A percentile compares a stretch with the other conserved stretches of the same genome.
Evolutionary conservation across 768 basidiomycete genomes (phyloP).

Genomic region (Naganishia friedmannii): DNA sequence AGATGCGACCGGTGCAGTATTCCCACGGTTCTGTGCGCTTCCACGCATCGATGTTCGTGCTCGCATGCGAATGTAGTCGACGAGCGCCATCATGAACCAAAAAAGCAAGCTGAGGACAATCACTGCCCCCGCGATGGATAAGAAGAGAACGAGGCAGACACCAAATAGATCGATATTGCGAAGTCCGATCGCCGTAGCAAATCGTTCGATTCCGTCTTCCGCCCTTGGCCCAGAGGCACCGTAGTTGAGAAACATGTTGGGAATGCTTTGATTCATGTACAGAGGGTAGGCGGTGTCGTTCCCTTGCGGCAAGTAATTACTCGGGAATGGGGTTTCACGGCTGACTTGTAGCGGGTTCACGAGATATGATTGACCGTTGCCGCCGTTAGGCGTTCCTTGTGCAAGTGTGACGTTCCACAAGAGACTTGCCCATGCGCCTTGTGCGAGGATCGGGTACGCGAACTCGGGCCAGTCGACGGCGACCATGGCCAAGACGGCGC

Average conservation of each 20-base stretch:
- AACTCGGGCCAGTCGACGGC: slow-evolving; percentile 93
- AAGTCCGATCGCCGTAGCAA: slow-evolving; percentile 79
- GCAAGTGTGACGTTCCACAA: slow-evolving; percentile 66
- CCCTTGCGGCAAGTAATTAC: slow-evolving; percentile 67
- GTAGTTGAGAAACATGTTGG: slow-evolving; percentile 73
- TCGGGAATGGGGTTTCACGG: slow-evolving; percentile 10
- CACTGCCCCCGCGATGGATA: slow-evolving; percentile 71
- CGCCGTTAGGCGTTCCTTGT: slow-evolving; percentile 53
- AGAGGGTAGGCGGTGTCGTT: slow-evolving; percentile 68
- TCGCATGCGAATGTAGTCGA: slow-evolving; percentile 41
- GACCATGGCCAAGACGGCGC: slow-evolving; percentile 73
- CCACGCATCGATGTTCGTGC: slow-evolving; percentile 4
- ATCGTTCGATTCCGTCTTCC: slow-evolving; percentile 69
- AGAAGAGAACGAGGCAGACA: slow-evolving; percentile 77
- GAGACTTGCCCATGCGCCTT: slow-evolving; percentile 80
- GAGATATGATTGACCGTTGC: slow-evolving; percentile 69
- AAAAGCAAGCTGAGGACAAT: slow-evolving; percentile 67
- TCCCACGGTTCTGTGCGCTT: not conserved
- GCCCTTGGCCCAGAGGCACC: slow-evolving; percentile 56
- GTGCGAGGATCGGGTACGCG: slow-evolving; percentile 82
- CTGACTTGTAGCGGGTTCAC: slow-evolving; percentile 56
- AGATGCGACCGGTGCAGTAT: not conserved
- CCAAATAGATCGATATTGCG: slow-evolving; percentile 77
- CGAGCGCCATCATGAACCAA: slow-evolving; percentile 66
- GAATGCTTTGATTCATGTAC: slow-evolving; percentile 65